Percentiles rank a stretch among this genome's conserved stretches.
These are phyloP conservation scores for Macroventuria anomochaeta DNA, from an alignment of 2,329 filamentous ascomycete genomes.

Conservation along the genomic window DNA sequence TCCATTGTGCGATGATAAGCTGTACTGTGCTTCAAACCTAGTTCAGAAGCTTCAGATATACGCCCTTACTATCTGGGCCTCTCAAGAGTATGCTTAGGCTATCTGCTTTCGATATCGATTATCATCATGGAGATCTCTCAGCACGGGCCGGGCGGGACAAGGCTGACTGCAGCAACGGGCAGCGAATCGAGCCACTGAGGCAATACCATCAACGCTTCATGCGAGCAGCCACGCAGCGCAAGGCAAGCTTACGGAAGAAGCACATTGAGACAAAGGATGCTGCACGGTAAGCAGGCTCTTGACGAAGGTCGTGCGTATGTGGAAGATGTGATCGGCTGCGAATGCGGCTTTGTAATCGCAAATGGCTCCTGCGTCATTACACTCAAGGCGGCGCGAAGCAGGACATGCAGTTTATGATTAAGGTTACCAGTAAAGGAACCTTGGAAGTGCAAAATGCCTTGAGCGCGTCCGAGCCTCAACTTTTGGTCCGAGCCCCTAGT, in stretches of 20 bases:
- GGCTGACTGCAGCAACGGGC: slow-evolving; percentile 14
- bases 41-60: slow-evolving; percentile 6
- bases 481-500: slow-evolving; percentile 10
- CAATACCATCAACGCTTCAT: background rate
- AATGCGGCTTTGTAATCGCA: background rate
- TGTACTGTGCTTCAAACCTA: background rate
- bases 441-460: background rate
- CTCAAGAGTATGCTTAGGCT: slow-evolving; percentile 8
- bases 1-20: slow-evolving; percentile 25
- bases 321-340: background rate
- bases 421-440: background rate
- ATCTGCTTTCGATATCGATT: slow-evolving; percentile 5
- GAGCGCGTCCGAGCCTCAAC: background rate
- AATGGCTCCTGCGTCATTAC: background rate
- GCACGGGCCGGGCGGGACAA: slow-evolving; percentile 7
- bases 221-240: background rate
- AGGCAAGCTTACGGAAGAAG: background rate
- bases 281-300: background rate
- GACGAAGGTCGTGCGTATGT: background rate
- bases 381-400: background rate
- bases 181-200: slow-evolving; percentile 2
- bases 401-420: background rate
- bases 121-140: slow-evolving; percentile 6
- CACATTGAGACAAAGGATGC: background rate
- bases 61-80: background rate